Conservation (phyloP, 352 stramenopile species). For the Pythium rhizo-oryzae region DNA sequence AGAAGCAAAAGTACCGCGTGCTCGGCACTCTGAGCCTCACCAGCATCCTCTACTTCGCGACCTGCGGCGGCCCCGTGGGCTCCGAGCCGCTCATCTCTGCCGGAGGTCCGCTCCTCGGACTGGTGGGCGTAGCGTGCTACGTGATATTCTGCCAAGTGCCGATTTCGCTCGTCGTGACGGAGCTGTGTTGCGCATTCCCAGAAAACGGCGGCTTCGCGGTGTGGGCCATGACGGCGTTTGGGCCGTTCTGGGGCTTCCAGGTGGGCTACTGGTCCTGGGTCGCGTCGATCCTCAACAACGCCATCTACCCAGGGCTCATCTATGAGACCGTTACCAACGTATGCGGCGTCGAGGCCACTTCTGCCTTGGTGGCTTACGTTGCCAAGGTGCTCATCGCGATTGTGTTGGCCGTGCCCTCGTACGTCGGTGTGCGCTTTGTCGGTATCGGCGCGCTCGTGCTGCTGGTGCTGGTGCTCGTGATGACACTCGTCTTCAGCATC, state of each 20-base stretch:
- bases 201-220: too few species aligned
- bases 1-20: conserved; percentile 28
- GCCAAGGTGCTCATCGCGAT: conserved; percentile 46
- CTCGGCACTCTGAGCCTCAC: conserved; percentile 29
- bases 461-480: conserved; percentile 30
- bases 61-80: conserved; percentile 28
- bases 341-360: conserved; percentile 34
- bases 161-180: too few species aligned
- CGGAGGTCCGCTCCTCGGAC: conserved; percentile 48
- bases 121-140: too few species aligned
- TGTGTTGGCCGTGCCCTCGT: conserved; percentile 34
- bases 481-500: conserved; percentile 42
- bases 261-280: conserved; percentile 76
- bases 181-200: too few species aligned
- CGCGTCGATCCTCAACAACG: conserved; percentile 46
- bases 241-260: conserved; percentile 80
- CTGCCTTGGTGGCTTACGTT: conserved; percentile 26
- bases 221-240: too few species aligned
- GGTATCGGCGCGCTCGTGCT: conserved; percentile 33
- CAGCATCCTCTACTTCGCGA: conserved; percentile 31
- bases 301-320: conserved; percentile 56
- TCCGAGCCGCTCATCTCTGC: too few species aligned
- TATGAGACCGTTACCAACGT: conserved; percentile 23
- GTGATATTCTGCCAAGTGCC: too few species aligned
- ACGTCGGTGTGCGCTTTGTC: conserved; percentile 42